phyloP scores from a whole-genome alignment of 768 basidiomycete genomes.

The Lactarius indigo region DNA sequence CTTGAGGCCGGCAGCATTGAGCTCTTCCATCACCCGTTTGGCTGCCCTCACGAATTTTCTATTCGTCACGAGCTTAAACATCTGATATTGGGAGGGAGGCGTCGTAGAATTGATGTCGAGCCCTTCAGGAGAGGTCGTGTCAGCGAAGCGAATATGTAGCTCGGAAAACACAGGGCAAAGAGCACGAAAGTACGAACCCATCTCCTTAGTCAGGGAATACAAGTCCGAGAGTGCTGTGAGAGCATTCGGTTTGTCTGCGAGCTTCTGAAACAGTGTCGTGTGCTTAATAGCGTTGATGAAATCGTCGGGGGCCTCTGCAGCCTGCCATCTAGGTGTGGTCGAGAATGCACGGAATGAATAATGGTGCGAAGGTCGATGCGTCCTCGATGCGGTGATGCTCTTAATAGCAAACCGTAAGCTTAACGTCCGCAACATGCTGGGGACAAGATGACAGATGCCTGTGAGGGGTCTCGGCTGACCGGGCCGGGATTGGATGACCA shows the following conservation, averaged over 20 bases:
- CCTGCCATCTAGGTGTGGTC: conserved; percentile 30
- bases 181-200: conserved; percentile 36
- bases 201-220: conserved; percentile 43
- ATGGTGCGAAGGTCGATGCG: background rate
- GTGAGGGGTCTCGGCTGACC: background rate
- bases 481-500: no score
- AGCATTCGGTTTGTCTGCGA: conserved; percentile 49
- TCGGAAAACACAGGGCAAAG: background rate
- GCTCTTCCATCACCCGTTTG: conserved; percentile 43
- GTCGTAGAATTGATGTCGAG: conserved; percentile 44
- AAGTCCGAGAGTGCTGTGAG: conserved; percentile 47
- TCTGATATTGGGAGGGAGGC: conserved; percentile 47
- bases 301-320: conserved; percentile 34
- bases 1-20: conserved; percentile 61
- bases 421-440: background rate
- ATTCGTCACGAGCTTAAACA: conserved; percentile 52
- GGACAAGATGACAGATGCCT: background rate
- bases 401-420: conserved; percentile 6
- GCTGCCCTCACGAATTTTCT: conserved; percentile 50
- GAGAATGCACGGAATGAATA: conserved; percentile 28
- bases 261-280: conserved; percentile 45
- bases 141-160: background rate
- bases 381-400: background rate
- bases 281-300: conserved; percentile 43
- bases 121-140: conserved; percentile 34